These are phyloP conservation scores for Begonia peltatifolia DNA, from an alignment of 306 rosid species.

Conservation along the genomic window DNA sequence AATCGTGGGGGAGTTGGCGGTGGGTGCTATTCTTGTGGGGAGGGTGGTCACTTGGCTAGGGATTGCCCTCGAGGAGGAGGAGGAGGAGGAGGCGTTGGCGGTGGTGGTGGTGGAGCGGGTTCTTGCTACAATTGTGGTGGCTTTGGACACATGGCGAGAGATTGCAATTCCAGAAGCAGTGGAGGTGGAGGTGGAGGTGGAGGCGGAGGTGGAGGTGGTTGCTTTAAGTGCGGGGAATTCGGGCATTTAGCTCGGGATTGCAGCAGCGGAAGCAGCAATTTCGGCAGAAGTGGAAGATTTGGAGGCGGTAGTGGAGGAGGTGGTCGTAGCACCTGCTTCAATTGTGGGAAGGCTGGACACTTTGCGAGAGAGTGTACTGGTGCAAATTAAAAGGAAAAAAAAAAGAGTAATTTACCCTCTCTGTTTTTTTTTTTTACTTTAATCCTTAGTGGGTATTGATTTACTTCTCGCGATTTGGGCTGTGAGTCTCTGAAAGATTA, in stretches of 20 bases:
- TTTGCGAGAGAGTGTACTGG: slow-evolving; percentile 64
- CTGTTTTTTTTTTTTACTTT: neutral
- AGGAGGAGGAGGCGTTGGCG: slow-evolving; percentile 14
- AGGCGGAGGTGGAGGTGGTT: slow-evolving; percentile 12
- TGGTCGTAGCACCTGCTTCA: slow-evolving; percentile 14
- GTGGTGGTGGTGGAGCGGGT: slow-evolving; percentile 1
- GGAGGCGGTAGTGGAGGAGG: slow-evolving; percentile 16
- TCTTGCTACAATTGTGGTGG: slow-evolving; percentile 49
- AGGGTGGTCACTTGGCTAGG: slow-evolving; percentile 60
- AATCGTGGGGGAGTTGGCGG: slow-evolving; percentile 20
- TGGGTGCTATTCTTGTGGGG: slow-evolving; percentile 49
- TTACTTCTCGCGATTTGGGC: slow-evolving; percentile 4
- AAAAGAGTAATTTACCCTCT: slow-evolving; percentile 45
- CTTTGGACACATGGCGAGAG: slow-evolving; percentile 60
- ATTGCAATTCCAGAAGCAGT: slow-evolving; percentile 34
- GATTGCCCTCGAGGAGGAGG: slow-evolving; percentile 33
- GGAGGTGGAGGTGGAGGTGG: slow-evolving; percentile 12
- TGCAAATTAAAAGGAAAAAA: slow-evolving; percentile 16
- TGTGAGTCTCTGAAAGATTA: slow-evolving; percentile 25
- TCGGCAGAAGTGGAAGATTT: slow-evolving; percentile 9
- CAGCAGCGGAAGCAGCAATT: slow-evolving; percentile 8
- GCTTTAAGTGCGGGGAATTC: slow-evolving; percentile 48
- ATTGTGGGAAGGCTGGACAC: slow-evolving; percentile 45
- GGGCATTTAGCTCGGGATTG: slow-evolving; percentile 29
- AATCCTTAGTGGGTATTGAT: slow-evolving; percentile 8